A percentile compares a stretch with the other conserved stretches of the same genome.
Conservation (phyloP, 23 red algal species). For the Gracilaria vermiculophylla region DNA sequence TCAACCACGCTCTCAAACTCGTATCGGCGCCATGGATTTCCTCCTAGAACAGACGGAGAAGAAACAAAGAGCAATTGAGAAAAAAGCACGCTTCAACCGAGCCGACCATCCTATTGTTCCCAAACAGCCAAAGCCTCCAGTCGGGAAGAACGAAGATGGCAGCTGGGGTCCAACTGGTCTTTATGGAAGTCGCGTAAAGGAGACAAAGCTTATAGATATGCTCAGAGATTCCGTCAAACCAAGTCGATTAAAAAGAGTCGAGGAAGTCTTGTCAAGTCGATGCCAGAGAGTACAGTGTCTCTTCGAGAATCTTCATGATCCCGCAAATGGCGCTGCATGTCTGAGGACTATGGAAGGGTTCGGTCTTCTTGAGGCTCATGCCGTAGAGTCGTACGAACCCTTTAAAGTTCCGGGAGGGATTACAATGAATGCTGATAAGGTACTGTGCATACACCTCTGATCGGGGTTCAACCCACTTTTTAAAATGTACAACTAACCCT, state of each 20-base stretch:
- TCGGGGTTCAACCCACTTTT: background rate
- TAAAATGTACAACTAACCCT: background rate
- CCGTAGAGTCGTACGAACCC: constrained; percentile 88
- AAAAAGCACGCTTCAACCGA: constrained; percentile 1
- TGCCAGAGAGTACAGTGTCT: constrained; percentile 67
- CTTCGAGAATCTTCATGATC: constrained; percentile 89
- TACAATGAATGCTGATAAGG: constrained; percentile 83
- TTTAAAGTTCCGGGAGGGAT: constrained; percentile 77
- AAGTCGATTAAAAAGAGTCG: constrained; percentile 66
- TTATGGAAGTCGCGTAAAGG: constrained; percentile 76
- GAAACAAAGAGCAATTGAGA: background rate
- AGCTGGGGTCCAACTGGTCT: constrained; percentile 63
- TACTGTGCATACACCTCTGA: background rate
- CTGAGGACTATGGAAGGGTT: constrained; percentile 86
- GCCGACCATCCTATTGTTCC: constrained; percentile 31
- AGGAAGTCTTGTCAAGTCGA: constrained; percentile 70
- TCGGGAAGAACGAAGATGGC: constrained; percentile 60
- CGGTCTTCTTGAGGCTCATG: constrained; percentile 77
- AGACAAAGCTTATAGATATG: constrained; percentile 64
- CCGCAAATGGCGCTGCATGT: constrained; percentile 88
- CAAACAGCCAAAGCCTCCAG: constrained; percentile 25
- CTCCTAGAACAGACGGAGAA: background rate
- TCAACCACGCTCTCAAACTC: background rate
- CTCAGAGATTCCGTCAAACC: constrained; percentile 75
- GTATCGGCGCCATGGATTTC: background rate